Base-by-base conservation (phyloP, 2,329 filamentous ascomycete species). In the Endothia cerciana region DNA sequence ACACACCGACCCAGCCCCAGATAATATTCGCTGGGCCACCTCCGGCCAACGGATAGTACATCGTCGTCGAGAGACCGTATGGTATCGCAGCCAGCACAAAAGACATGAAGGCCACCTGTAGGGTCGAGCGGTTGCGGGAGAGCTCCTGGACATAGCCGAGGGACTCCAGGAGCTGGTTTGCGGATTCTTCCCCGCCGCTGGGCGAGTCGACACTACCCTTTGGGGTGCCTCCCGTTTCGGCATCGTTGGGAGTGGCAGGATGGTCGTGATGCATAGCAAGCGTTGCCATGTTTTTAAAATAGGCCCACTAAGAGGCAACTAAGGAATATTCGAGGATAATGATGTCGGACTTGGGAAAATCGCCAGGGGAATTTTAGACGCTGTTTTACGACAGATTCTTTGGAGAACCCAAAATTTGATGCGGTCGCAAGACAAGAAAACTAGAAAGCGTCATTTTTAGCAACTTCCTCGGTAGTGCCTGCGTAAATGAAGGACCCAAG, bases 61-160 rank as follows among this genome's bases (percentile, higher is more conserved):
- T 76, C 8, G 89, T 92, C 1, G 90, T 92, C 55, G 88, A 85
- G 47, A 92, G 82, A 72, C 90, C 90, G 76, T 91, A 92, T 11
- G 90, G 90, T 68, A 92, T 90, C 2, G 89, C 89, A 58, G 90
- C 89, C 63, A 92, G 84, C 70, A 92, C 89, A 73, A 92, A 92
- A 68, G 88, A 90, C 89, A 91, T 91, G 82, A 91, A 91, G 71
- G 88, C 87, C 62, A 91, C 88, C 76, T 90, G 88, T 70, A 87
- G 81, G 1, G 88, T 91, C 55, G 88, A 90, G 63, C 89, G 84
- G 72, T 84, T 89, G 66, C 89, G 86, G 59, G 82, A 77, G 66
- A 91, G 77, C 77, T 91, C 88, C 63, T 87, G 82, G 75, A 85
- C 87, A 80, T 91, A 91, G 67, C 89, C 89, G 72, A 91, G 81